These are phyloP conservation scores for Hortaea werneckii DNA, from an alignment of 2,329 filamentous ascomycete species.

Conservation along the genomic window DNA sequence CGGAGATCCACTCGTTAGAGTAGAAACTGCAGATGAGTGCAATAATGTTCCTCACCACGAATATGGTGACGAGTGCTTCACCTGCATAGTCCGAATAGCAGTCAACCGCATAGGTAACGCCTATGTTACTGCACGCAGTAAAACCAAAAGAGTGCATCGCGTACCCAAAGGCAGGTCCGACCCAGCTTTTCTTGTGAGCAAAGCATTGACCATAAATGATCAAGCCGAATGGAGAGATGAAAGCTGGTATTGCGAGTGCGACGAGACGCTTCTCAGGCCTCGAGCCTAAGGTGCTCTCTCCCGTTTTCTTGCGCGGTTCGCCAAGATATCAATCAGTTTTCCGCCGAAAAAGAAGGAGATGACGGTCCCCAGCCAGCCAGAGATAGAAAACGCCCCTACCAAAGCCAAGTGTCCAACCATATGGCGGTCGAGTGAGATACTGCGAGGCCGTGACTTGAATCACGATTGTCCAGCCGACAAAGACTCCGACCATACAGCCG, in stretches of 20 bases:
- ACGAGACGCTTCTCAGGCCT: conserved; percentile 21
- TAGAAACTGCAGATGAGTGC: conserved; percentile 20
- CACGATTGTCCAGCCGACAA: conserved; percentile 21
- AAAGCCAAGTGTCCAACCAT: conserved; percentile 10
- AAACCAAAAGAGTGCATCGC: conserved; percentile 24
- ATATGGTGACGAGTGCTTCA: conserved; percentile 21
- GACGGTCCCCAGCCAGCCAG: conserved; percentile 15
- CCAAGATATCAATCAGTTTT: conserved; percentile 20
- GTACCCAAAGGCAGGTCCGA: conserved; percentile 18
- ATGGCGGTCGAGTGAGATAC: conserved; percentile 11
- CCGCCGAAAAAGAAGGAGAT: conserved; percentile 18
- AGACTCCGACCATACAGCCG: conserved; percentile 13
- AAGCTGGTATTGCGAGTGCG: conserved; percentile 15
- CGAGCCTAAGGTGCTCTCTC: conserved; percentile 5
- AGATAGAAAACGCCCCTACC: conserved; percentile 17
- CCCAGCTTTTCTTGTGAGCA: conserved; percentile 11
- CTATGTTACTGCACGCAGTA: conserved; percentile 19
- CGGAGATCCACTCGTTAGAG: conserved; percentile 14
- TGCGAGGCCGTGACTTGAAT: conserved; percentile 17
- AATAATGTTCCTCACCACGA: conserved; percentile 22
- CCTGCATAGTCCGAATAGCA: conserved; percentile 18
- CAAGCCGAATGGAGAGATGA: conserved; percentile 22
- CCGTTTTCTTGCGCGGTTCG: conserved; percentile 16
- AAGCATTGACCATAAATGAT: conserved; percentile 23
- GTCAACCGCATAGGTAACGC: conserved; percentile 22